These are phyloP conservation scores for Dentipellis sp. DNA, from an alignment of 768 basidiomycete genomes.

Conservation along the genomic window DNA sequence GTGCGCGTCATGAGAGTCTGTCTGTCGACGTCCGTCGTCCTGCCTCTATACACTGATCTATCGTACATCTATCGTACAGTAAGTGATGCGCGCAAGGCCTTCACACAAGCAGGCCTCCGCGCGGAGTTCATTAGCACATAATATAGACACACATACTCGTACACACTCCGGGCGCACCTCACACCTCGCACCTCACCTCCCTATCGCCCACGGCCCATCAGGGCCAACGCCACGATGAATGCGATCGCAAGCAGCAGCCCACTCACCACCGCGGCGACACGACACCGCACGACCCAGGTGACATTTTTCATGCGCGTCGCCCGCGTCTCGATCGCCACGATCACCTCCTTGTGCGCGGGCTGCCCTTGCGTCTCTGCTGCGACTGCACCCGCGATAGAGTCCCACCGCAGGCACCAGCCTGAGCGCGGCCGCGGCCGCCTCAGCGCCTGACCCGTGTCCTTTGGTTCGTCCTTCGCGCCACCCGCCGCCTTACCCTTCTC, in stretches of 20 bases:
- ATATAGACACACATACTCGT: neutral
- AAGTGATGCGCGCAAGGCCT: too few relatives aligned
- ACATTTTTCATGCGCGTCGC: constrained; percentile 19
- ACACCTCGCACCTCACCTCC: neutral
- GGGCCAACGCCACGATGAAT: constrained; percentile 41
- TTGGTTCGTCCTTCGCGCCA: constrained; percentile 16
- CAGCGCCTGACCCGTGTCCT: constrained; percentile 23
- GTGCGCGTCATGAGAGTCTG: too few relatives aligned
- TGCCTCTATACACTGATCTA: too few relatives aligned
- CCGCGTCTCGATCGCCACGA: constrained; percentile 11
- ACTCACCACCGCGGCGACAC: constrained; percentile 52
- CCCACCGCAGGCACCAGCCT: neutral
- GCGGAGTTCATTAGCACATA: neutral
- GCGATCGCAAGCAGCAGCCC: constrained; percentile 38
- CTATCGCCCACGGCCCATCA: constrained; percentile 13
- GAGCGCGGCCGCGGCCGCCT: neutral
- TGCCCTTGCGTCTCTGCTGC: neutral
- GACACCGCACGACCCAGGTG: constrained; percentile 36
- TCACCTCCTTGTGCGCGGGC: constrained; percentile 4
- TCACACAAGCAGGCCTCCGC: neutral
- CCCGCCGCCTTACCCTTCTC: constrained; percentile 9
- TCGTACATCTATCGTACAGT: too few relatives aligned
- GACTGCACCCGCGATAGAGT: neutral
- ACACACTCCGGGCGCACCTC: neutral
- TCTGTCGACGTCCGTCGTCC: too few relatives aligned